Percentiles rank a stretch among this genome's conserved stretches.
These are phyloP conservation scores for Mortierella sp. DNA, from an alignment of 371 early-diverging fungal species.

Conservation along the genomic window DNA sequence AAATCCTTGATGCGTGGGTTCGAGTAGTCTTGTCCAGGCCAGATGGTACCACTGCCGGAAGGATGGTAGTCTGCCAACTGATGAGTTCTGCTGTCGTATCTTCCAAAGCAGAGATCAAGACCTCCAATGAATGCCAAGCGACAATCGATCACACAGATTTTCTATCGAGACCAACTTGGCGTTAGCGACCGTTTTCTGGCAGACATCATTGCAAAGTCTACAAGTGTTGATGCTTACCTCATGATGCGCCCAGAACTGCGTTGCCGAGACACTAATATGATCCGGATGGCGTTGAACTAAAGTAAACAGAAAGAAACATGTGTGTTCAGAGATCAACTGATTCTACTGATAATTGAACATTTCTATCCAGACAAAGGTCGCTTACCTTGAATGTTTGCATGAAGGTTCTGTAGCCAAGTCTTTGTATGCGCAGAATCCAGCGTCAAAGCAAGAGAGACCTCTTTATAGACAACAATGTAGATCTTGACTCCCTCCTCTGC, in stretches of 20 bases:
- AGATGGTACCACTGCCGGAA: conserved; percentile 60
- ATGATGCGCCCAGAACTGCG: conserved; percentile 85
- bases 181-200: too few species aligned
- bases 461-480: conserved; percentile 92
- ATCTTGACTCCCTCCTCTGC: conserved; percentile 92
- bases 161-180: conserved; percentile 51
- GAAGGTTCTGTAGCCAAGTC: conserved; percentile 77
- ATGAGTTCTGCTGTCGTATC: conserved; percentile 89
- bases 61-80: conserved; percentile 78
- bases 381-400: conserved; percentile 78
- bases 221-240: conserved; percentile 42
- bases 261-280: conserved; percentile 73
- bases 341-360: too few species aligned
- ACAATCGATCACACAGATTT: conserved; percentile 88
- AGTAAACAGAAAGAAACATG: neutral
- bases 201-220: neutral
- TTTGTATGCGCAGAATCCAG: conserved; percentile 88
- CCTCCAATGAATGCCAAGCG: conserved; percentile 91
- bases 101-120: conserved; percentile 92
- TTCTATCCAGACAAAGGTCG: too few species aligned
- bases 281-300: conserved; percentile 88
- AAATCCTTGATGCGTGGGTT: conserved; percentile 94
- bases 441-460: conserved; percentile 83
- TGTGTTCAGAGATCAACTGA: neutral
- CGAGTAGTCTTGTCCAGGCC: conserved; percentile 91